These are phyloP conservation scores for Oldenlandia corymbosa DNA, from an alignment of 257 asterid species.

Conservation along the genomic window DNA sequence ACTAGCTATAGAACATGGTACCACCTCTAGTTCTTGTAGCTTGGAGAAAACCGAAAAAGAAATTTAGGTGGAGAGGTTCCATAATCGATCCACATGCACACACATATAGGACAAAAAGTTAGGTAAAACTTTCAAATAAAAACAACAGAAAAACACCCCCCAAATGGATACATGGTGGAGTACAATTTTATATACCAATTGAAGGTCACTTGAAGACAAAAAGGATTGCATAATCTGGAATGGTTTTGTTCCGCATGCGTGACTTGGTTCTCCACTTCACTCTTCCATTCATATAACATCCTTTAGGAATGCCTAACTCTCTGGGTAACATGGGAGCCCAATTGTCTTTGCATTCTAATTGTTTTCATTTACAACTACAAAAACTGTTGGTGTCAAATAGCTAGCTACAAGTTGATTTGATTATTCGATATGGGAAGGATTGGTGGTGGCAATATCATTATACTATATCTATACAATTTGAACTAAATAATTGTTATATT, in stretches of 20 bases:
- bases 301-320: too few relatives aligned
- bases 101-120: not conserved
- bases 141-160: not conserved
- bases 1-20: too few relatives aligned
- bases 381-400: not conserved
- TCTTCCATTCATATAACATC: too few relatives aligned
- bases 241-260: not conserved
- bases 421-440: too few relatives aligned
- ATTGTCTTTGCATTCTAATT: too few relatives aligned
- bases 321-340: not conserved
- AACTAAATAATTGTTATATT: too few relatives aligned
- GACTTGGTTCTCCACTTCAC: not conserved
- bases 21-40: not conserved
- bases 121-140: not conserved
- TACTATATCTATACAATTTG: too few relatives aligned
- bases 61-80: constrained; percentile 1
- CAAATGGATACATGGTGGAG: not conserved
- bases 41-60: too few relatives aligned
- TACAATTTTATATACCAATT: not conserved
- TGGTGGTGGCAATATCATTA: too few relatives aligned
- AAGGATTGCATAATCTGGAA: not conserved
- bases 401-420: too few relatives aligned
- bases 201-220: not conserved
- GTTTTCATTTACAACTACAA: too few relatives aligned
- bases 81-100: not conserved